Evolutionary conservation across 768 basidiomycete genomes (phyloP).

Genomic region (Kwoniella shandongensis): DNA sequence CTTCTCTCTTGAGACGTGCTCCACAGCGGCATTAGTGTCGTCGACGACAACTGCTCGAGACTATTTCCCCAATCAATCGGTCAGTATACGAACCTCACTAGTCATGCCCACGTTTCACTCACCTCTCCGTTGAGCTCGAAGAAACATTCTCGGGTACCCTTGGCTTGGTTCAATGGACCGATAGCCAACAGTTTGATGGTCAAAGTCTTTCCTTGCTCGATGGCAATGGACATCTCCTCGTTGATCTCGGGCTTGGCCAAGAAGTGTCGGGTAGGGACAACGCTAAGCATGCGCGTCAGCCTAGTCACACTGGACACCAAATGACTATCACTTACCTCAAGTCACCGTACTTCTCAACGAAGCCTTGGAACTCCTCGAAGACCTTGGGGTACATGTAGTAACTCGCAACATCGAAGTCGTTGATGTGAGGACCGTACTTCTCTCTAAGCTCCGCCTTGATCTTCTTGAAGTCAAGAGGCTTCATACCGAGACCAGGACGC

Average conservation of each 20-base stretch:
- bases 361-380: constrained; percentile 94
- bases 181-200: constrained; percentile 95
- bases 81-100: constrained; percentile 45
- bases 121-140: constrained; percentile 98
- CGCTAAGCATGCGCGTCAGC: constrained; percentile 63
- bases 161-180: constrained; percentile 86
- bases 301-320: background rate
- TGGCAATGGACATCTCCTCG: constrained; percentile 95
- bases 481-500: constrained; percentile 84
- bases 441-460: constrained; percentile 87
- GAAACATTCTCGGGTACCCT: constrained; percentile 93
- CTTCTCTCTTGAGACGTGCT: constrained; percentile 91
- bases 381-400: constrained; percentile 99
- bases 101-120: constrained; percentile 48
- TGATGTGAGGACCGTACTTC: constrained; percentile 94
- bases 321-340: constrained; percentile 66
- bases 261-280: constrained; percentile 96
- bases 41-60: constrained; percentile 92
- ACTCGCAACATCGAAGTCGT: constrained; percentile 86
- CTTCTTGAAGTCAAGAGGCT: constrained; percentile 90
- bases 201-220: constrained; percentile 81
- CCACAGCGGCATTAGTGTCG: constrained; percentile 95
- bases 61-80: constrained; percentile 38
- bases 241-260: constrained; percentile 84
- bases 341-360: constrained; percentile 93